Base-by-base conservation (phyloP, 768 basidiomycete species). In the Clitopilus passeckerianus region DNA sequence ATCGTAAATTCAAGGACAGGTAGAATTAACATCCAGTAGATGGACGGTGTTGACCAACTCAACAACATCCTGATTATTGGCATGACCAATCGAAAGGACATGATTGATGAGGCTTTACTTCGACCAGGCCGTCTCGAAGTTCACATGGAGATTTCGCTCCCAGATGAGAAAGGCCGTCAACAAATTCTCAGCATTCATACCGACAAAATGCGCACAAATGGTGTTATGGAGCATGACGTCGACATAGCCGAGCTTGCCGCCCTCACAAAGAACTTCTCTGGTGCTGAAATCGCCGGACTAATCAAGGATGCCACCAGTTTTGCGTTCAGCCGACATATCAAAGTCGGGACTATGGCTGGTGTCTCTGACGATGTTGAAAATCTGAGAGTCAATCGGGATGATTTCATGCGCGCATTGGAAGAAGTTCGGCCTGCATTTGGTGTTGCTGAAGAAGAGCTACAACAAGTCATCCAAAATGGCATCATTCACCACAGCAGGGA, bases 11-110 rank as follows among this genome's bases (percentile, higher is more conserved):
- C 1, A 1, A 6, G 1, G 12, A 46, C 6, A 35, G 9, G 12
- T 33, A 30, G 27, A 27, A 41, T 24, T 43, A 8, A n/a, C 55
- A 30, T 44, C 46, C 35, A 18, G 8, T 64, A 97, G 94, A 96
- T 99, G 95, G 97, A 99, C 65, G 97, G 97, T 78, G 96, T 99
- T 10, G 97, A 99, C 70, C 91, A 93, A 75, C 79, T 99, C 33
- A 98, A 99, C 79, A 99, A 99, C 74, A 96, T 99, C 61, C 89
- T 99, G 66, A 90, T 99, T 65, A 99, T 99, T 65, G 97, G 97
- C 66, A 99, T 99, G 97, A 99, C 96, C 52, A 98, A 99, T 73
- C 89, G 97, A 61, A 75, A 86, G 44, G 97, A 99, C 79, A 93
- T 99, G 95, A 98, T 99, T 66, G 97, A 99, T 67, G 97, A 99